Base-by-base conservation (phyloP, 2,329 filamentous ascomycete genomes). In the Xylaria sp. region DNA sequence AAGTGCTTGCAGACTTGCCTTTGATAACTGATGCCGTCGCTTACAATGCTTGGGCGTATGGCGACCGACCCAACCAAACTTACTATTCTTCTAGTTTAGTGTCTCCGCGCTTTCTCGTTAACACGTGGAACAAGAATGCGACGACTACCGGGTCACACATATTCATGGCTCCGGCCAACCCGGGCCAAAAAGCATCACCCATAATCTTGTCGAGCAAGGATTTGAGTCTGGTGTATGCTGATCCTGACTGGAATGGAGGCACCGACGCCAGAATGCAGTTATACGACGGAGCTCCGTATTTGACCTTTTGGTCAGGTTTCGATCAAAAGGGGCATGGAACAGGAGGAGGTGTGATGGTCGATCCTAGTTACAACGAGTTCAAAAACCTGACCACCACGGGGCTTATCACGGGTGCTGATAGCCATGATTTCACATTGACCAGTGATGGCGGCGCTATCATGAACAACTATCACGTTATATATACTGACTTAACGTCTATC, bases 361-460 rank as follows among this genome's bases (percentile, higher is more conserved):
- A 81, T 64, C 63, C 76, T 56, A 72, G 70, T 31, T 84, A 84
- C 71, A 76, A 80, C 42, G 72, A 80, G 53, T 76, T 78, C 48
- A 79, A 79, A 73, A 79, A 80, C 33, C 75, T 83, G 17, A 81
- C 78, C 0, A 81, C 81, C 1, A 77, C 74, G 31, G 78, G 79
- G 11, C 69, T 80, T 13, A 72, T 72, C 10, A 79, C 78, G 28
- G 78, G 77, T 0, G 77, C 77, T 7, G 80, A 85, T 63, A 76
- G 83, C 51, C 83, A 84, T 70, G 82, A 84, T 57, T 80, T 84
- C 66, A 74, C 77, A 17, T 73, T 85, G n/a, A 84, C 83, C 0
- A 64, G 75, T 0, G 74, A 81, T 59, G 79, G 79, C 40, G 82
- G 81, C 0, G 80, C 80, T 23, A 75, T 85, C 42, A 79, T 84